Conservation (phyloP, 768 basidiomycete species). For the Podaxis sp. region DNA sequence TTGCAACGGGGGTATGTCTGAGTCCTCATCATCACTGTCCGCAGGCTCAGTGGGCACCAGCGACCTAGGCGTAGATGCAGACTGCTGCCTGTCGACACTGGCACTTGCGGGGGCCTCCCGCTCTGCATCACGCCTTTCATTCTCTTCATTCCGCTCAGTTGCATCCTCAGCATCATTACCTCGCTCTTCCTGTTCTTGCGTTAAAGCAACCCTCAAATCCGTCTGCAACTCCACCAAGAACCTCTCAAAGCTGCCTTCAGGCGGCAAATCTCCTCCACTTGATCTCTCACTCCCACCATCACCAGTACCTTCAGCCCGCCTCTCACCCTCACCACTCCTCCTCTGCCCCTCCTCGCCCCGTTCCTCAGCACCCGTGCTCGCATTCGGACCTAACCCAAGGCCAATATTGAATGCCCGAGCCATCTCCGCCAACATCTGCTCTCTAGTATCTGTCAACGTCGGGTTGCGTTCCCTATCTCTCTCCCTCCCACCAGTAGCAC, state of each 20-base stretch:
- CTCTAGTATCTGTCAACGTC: slow-evolving; percentile 50
- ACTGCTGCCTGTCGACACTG: slow-evolving; percentile 1
- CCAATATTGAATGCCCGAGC: slow-evolving; percentile 78
- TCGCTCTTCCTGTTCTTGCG: slow-evolving; percentile 22
- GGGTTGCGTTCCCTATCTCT: slow-evolving; percentile 9
- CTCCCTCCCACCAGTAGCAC: neutral
- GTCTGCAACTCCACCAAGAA: slow-evolving; percentile 78
- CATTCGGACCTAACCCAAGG: slow-evolving; percentile 40
- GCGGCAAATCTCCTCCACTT: slow-evolving; percentile 26
- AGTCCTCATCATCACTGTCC: slow-evolving; percentile 17
- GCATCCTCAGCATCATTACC: slow-evolving; percentile 6
- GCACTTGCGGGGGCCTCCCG: neutral
- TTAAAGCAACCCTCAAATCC: slow-evolving; percentile 66
- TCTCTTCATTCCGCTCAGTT: neutral
- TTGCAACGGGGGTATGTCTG: slow-evolving; percentile 21
- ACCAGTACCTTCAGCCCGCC: neutral
- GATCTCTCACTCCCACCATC: neutral
- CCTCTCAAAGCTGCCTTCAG: slow-evolving; percentile 75
- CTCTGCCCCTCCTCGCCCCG: slow-evolving; percentile 10
- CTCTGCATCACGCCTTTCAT: slow-evolving; percentile 3
- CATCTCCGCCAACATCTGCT: slow-evolving; percentile 79
- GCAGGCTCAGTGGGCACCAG: slow-evolving; percentile 1
- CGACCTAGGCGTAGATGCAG: neutral
- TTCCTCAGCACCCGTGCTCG: slow-evolving; percentile 8
- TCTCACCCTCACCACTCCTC: neutral